A percentile compares a stretch with the other conserved stretches of the same genome.
These are phyloP conservation scores for Rhizopus sp. DNA, from an alignment of 371 early-diverging fungal genomes.

Conservation along the genomic window DNA sequence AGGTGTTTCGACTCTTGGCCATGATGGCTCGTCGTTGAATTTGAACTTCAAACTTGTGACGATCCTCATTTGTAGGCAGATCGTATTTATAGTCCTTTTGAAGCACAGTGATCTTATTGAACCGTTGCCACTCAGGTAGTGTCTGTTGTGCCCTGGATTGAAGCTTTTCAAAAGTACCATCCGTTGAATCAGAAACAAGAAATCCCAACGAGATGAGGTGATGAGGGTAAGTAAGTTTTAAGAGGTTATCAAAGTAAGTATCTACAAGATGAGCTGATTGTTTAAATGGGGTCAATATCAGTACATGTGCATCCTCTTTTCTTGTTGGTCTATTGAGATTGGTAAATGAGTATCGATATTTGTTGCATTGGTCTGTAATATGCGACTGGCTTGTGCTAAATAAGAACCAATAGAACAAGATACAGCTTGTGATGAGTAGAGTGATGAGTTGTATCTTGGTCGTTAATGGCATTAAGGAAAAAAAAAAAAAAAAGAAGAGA, in stretches of 20 bases:
- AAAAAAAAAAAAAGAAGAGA: conserved; percentile 9
- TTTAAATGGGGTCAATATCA: conserved; percentile 72
- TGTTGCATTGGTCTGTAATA: too few relatives aligned
- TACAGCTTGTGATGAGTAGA: conserved; percentile 21
- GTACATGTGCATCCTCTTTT: conserved; percentile 20
- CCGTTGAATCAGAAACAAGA: conserved; percentile 56
- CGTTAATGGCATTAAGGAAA: conserved; percentile 25
- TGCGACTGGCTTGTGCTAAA: too few relatives aligned
- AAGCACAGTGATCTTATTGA: conserved; percentile 55
- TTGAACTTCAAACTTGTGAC: conserved; percentile 64
- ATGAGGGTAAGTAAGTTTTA: conserved; percentile 64
- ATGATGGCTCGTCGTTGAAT: conserved; percentile 58
- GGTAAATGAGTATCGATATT: neutral
- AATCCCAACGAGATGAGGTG: conserved; percentile 68
- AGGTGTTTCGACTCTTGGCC: conserved; percentile 65
- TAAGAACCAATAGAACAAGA: conserved; percentile 30
- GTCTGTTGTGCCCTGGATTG: conserved; percentile 24
- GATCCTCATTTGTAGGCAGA: conserved; percentile 50
- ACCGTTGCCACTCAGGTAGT: conserved; percentile 35
- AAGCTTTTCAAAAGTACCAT: conserved; percentile 47
- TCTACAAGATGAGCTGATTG: conserved; percentile 63
- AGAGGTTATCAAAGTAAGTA: conserved; percentile 59
- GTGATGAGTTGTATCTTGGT: conserved; percentile 27
- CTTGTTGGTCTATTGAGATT: neutral
- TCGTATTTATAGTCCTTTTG: conserved; percentile 60